Base-by-base conservation (phyloP, 2,329 filamentous ascomycete species). In the Arthrinium phaeospermum region DNA sequence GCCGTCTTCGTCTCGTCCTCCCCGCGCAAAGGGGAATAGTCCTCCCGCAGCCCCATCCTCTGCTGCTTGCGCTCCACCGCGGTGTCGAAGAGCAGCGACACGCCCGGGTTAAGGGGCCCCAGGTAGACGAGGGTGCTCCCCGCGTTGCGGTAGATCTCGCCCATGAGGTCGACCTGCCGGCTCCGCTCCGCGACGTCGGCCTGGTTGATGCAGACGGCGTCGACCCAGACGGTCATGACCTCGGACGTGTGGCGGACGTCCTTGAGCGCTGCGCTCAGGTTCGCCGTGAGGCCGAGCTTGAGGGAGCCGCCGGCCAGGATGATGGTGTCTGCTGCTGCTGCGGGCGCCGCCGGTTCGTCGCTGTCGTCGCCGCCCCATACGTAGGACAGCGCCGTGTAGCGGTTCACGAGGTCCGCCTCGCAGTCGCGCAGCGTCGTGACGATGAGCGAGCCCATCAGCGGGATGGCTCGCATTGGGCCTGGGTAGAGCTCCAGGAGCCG, bases 141-240 rank as follows among this genome's bases (percentile, higher is more conserved):
- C 12, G 73, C 71, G 3, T 46, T 19, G 5, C 34, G 27, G 19
- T 75, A 75, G 47, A 75, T 74, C 0, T 69, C 24, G 10, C 64
- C 44, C 74, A 74, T 74, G 1, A 70, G 37, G 8, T 47, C 24
- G 12, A 74, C 73, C 16, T 72, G 74, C 8, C n/a, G n/a, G 10
- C 5, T 34, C 13, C 45, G 67, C 37, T 75, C 74, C 6, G 44
- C 10, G 3, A 6, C 0, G 27, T 75, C 19, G 19, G 27, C 22
- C 67, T 75, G 74, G 61, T 75, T 68, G 34, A 75, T 72, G 30
- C 74, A 75, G 19, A 74, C 51, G 1, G 74, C 74, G 57, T 75
- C 74, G 0, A 74, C 57, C 74, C 73, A 75, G 3, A 74, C 34
- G 2, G 24, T 47, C 27, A 70, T 44, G 30, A 44, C 69, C 47